These are phyloP conservation scores for Aspergillus sp. DNA, from an alignment of 2,329 filamentous ascomycete species.

Conservation along the genomic window DNA sequence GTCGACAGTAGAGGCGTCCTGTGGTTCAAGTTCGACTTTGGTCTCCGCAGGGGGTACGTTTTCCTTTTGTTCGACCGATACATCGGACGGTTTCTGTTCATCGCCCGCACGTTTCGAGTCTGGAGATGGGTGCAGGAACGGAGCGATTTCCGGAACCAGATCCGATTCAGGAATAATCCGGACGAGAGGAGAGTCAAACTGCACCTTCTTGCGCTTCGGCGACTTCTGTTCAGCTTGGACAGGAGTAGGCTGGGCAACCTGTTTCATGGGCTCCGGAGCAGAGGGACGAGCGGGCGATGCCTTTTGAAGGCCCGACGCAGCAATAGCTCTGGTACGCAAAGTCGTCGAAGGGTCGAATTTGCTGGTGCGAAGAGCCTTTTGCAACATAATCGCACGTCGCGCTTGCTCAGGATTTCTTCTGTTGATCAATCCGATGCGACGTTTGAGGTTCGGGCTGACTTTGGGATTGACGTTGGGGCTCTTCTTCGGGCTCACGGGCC, in stretches of 20 bases:
- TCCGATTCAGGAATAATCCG: neutral
- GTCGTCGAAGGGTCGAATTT: neutral
- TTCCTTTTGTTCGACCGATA: neutral
- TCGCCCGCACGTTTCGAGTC: neutral
- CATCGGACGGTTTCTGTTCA: neutral
- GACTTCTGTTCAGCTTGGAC: neutral
- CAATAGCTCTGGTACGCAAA: neutral
- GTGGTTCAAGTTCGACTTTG: too few species aligned
- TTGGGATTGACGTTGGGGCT: neutral
- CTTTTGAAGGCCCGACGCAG: neutral
- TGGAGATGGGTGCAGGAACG: neutral
- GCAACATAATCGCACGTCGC: neutral
- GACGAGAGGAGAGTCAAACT: neutral
- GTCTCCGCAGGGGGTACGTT: neutral
- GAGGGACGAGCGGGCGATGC: neutral
- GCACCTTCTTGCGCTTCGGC: neutral
- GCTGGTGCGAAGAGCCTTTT: neutral
- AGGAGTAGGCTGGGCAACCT: neutral
- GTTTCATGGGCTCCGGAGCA: neutral
- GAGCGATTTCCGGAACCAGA: neutral
- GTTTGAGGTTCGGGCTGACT: slow-evolving; percentile 8
- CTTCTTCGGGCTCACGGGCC: neutral
- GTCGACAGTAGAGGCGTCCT: slow-evolving; percentile 11
- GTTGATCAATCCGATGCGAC: slow-evolving; percentile 1
- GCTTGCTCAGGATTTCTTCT: slow-evolving; percentile 3